These are phyloP conservation scores for Pichia californica DNA, from an alignment of 805 yeast species.

Conservation along the genomic window DNA sequence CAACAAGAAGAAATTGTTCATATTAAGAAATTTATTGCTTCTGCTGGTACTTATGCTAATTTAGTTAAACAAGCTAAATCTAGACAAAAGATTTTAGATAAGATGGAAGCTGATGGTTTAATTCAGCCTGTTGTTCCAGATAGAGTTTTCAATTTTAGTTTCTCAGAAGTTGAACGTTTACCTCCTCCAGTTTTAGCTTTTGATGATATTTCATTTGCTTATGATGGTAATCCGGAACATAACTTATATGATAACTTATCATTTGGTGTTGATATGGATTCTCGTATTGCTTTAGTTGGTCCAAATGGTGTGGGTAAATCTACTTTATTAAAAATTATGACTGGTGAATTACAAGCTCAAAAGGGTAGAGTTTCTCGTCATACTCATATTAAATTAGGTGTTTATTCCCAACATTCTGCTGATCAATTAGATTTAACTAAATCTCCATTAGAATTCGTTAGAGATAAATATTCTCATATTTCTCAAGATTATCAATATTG, in stretches of 20 bases:
- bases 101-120: constrained; percentile 99
- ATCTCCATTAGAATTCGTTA: constrained; percentile 92
- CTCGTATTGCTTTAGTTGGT: constrained; percentile 95
- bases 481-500: constrained; percentile 98
- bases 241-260: constrained; percentile 85
- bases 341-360: constrained; percentile 87
- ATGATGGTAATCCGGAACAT: constrained; percentile 76
- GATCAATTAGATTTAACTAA: constrained; percentile 96
- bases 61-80: constrained; percentile 98
- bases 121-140: constrained; percentile 90
- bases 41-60: constrained; percentile 99
- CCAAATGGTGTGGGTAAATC: constrained; percentile 99
- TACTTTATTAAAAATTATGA: constrained; percentile 91
- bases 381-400: constrained; percentile 96
- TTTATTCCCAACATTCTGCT: constrained; percentile 97
- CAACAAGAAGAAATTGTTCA: constrained; percentile 99
- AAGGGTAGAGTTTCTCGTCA: constrained; percentile 95
- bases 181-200: constrained; percentile 98
- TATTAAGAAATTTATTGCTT: constrained; percentile 97
- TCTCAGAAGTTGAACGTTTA: constrained; percentile 91
- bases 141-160: constrained; percentile 87
- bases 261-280: constrained; percentile 99
- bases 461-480: constrained; percentile 82
- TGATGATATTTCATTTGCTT: constrained; percentile 90
- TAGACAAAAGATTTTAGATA: constrained; percentile 97